Evolutionary conservation across 2,329 filamentous ascomycete species (phyloP), one percentile per base, ranked within the genome.

Genomic region (Xylariales sp.): DNA sequence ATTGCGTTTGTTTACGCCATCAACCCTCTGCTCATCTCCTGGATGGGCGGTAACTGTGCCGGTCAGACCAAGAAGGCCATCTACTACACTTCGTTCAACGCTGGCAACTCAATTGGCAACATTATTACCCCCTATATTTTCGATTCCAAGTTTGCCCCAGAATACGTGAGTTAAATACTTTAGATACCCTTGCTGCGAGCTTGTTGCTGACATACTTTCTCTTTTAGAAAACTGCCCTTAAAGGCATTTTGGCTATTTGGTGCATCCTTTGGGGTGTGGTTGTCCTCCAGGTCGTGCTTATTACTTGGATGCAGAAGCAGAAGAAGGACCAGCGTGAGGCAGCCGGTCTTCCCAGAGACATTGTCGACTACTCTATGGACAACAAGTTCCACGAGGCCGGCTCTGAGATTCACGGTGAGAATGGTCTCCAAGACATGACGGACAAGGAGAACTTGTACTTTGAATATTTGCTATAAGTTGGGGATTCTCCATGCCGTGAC

Each of bases 21-120:
- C n/a, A 29, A 29, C 28, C 28, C 28, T 29, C n/a, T 29, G n/a
- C 28, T 29, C 28, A 29, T 29, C 28, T 29, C 28, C 28, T 29
- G 28, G 28, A 29, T 29, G 28, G 28, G 28, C n/a, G 28, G n/a
- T 16, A 29, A 29, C n/a, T 29, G 28, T 29, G 28, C 28, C 28
- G 28, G 28, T 29, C 28, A 29, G n/a, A 29, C 28, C 28, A 29
- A 29, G 28, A 29, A 29, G n/a, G 28, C 28, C 28, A 29, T 29
- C 28, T 29, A 29, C 28, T 29, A 29, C 28, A 29, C 28, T 14
- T 29, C 28, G n/a, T 29, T 29, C 28, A 29, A 29, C n/a, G 28
- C 28, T 29, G 28, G 28, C n/a, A 29, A 29, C 28, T 29, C 28
- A 7, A 29, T 29, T 14, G 28, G 28, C n/a, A 29, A 29, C 28